Percentiles rank a stretch among this genome's conserved stretches.
Conservation (phyloP, 768 basidiomycete species). For the Pilatotrama ljubarskyi region DNA sequence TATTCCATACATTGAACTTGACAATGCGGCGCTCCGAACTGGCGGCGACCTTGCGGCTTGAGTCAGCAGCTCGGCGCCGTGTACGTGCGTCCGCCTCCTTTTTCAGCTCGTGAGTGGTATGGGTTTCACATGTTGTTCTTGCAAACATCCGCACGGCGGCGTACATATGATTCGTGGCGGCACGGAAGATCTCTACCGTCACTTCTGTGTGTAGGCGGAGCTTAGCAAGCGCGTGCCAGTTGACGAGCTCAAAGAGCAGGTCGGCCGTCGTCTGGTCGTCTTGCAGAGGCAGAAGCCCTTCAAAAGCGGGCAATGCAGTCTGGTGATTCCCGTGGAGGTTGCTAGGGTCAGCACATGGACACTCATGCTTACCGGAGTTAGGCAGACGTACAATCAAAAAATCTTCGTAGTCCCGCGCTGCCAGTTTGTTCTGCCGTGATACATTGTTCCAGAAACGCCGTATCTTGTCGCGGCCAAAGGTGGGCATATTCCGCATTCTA, state of each 20-base stretch:
- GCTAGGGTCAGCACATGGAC: too few species aligned
- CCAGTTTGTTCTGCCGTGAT: conserved; percentile 29
- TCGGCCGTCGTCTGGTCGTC: conserved; percentile 30
- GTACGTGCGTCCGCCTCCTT: conserved; percentile 2
- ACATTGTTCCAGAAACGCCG: conserved; percentile 26
- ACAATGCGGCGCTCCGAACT: background rate
- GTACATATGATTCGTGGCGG: background rate
- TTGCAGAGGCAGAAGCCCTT: conserved; percentile 29
- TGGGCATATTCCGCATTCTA: conserved; percentile 19
- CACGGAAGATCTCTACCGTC: conserved; percentile 29
- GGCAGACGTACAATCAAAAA: conserved; percentile 31
- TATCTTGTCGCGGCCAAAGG: conserved; percentile 28
- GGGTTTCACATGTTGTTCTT: background rate
- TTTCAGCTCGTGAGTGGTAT: background rate
- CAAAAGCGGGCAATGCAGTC: conserved; percentile 37
- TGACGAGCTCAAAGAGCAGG: conserved; percentile 34
- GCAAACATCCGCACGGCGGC: background rate
- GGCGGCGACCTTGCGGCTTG: background rate
- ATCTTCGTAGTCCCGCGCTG: conserved; percentile 33
- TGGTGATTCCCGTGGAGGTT: too few species aligned
- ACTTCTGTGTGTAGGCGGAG: conserved; percentile 40
- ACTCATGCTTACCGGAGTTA: background rate
- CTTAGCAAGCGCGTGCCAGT: conserved; percentile 44
- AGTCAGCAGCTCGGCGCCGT: conserved; percentile 1
- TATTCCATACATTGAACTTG: conserved; percentile 22